Conservation (phyloP, 129 eudicot genomes). For the Solidago caesia region DNA sequence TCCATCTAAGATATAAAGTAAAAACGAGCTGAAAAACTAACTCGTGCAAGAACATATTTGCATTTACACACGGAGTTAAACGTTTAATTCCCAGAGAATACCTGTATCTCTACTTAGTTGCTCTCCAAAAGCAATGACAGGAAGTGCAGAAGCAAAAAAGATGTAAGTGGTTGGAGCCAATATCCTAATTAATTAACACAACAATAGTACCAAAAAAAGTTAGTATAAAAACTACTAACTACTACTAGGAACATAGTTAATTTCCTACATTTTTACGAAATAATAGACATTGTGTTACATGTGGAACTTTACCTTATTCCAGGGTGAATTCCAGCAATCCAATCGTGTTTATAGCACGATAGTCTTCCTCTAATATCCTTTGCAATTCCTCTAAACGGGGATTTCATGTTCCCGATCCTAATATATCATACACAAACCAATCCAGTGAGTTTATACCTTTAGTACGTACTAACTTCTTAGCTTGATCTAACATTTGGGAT, state of each 20-base stretch:
- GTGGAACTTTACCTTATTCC: constrained; percentile 44
- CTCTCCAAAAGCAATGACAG: constrained; percentile 54
- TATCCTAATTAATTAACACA: constrained; percentile 29
- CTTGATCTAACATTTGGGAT: too few species aligned
- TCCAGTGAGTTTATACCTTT: background rate
- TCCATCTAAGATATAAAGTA: constrained; percentile 38
- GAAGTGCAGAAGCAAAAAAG: constrained; percentile 57
- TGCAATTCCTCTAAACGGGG: constrained; percentile 50
- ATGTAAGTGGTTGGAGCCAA: constrained; percentile 51
- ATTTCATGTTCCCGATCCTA: constrained; percentile 41
- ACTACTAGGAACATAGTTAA: too few species aligned
- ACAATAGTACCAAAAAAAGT: background rate
- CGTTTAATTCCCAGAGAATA: background rate
- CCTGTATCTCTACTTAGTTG: constrained; percentile 58
- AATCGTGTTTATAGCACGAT: constrained; percentile 59
- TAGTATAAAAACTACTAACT: too few species aligned
- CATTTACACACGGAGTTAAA: background rate
- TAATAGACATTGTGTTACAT: background rate
- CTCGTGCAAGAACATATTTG: background rate
- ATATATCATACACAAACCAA: background rate
- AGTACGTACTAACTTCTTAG: too few species aligned
- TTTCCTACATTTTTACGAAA: background rate
- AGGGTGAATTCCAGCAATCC: constrained; percentile 53
- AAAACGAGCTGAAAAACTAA: background rate
- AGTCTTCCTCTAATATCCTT: constrained; percentile 49